Percentiles rank a stretch among this genome's conserved stretches.
phyloP scores from a whole-genome alignment of 352 stramenopile species.

The Phytophthora crassamura region DNA sequence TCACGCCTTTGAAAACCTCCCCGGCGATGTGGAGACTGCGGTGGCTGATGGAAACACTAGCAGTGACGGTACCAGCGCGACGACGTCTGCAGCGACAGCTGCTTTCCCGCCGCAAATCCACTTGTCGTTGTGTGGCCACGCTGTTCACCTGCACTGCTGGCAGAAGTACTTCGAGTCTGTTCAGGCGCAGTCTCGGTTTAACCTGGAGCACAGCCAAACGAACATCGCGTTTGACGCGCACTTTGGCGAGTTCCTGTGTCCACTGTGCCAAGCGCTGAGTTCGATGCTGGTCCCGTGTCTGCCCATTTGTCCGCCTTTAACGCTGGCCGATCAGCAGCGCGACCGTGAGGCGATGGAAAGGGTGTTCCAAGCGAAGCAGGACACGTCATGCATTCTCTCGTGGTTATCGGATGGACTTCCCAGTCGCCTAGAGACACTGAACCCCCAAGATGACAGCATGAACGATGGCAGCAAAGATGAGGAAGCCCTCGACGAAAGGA shows the following conservation, averaged over 20 bases:
- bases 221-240: conserved; percentile 89
- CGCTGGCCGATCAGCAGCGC: conserved; percentile 58
- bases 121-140: conserved; percentile 89
- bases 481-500: conserved; percentile 25
- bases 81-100: conserved; percentile 7
- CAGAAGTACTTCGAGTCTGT: conserved; percentile 91
- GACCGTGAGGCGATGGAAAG: conserved; percentile 73
- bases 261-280: conserved; percentile 90
- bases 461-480: conserved; percentile 29
- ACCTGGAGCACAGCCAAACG: conserved; percentile 74
- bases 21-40: conserved; percentile 38
- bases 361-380: conserved; percentile 79
- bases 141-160: conserved; percentile 91
- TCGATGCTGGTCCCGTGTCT: conserved; percentile 92
- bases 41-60: conserved; percentile 22
- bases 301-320: conserved; percentile 59
- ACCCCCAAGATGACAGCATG: conserved; percentile 44
- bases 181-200: conserved; percentile 68
- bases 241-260: conserved; percentile 90
- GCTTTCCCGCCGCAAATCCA: conserved; percentile 73
- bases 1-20: conserved; percentile 57
- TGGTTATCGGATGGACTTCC: conserved; percentile 69
- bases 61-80: conserved; percentile 11
- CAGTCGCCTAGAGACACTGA: conserved; percentile 46
- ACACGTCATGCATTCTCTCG: conserved; percentile 65